A percentile compares a stretch with the other conserved stretches of the same genome.
These are phyloP conservation scores for Neurospora sp. DNA, from an alignment of 495 filamentous ascomycete species.

Conservation along the genomic window DNA sequence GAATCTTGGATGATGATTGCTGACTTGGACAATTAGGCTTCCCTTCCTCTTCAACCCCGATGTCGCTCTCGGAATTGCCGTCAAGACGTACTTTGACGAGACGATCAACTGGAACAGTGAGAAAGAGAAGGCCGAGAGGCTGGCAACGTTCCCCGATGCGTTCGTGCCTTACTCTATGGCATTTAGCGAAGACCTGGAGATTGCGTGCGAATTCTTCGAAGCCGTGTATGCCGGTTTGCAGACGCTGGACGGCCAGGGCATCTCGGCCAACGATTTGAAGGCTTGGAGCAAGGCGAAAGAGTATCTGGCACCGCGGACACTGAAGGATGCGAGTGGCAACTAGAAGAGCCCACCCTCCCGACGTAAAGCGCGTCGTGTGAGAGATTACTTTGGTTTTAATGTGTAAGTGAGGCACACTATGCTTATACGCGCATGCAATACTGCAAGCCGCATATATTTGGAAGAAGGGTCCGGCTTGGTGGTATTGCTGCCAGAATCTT, in stretches of 20 bases:
- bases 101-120: conserved; percentile 50
- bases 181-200: conserved; percentile 66
- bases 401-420: neutral
- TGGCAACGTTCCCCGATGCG: conserved; percentile 47
- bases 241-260: conserved; percentile 45
- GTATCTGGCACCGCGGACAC: conserved; percentile 39
- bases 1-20: conserved; percentile 4
- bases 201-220: conserved; percentile 75
- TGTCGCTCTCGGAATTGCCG: conserved; percentile 77
- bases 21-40: conserved; percentile 47
- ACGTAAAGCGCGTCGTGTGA: neutral
- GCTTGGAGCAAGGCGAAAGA: conserved; percentile 56
- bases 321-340: neutral
- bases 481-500: neutral
- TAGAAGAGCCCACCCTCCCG: neutral
- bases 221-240: conserved; percentile 65
- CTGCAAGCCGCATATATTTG: neutral
- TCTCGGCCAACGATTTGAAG: conserved; percentile 46
- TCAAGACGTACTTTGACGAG: conserved; percentile 89
- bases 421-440: neutral
- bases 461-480: neutral
- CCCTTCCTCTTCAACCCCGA: conserved; percentile 81
- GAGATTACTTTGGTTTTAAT: neutral
- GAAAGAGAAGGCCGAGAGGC: conserved; percentile 50
- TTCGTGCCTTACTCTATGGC: conserved; percentile 66